Evolutionary conservation across 2,329 filamentous ascomycete species (phyloP).

Genomic region (Catunica adiposa): DNA sequence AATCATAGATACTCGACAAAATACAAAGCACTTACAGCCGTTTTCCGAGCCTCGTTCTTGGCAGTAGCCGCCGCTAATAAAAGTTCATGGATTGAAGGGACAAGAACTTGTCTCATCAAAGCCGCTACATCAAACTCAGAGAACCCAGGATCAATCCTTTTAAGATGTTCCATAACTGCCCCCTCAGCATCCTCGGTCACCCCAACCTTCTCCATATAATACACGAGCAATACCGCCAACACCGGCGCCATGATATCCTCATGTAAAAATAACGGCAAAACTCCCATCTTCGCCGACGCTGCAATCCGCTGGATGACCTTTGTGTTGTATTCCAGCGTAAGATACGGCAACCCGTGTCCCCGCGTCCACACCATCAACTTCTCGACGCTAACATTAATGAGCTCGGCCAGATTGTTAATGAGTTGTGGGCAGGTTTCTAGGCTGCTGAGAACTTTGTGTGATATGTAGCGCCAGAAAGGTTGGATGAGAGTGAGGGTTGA

Average conservation of each 20-base stretch:
- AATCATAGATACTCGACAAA: background rate
- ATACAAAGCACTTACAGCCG: slow-evolving; percentile 32
- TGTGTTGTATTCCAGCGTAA: slow-evolving; percentile 61
- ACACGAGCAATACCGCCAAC: slow-evolving; percentile 41
- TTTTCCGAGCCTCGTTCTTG: slow-evolving; percentile 37
- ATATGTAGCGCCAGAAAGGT: slow-evolving; percentile 78
- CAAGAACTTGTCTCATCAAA: slow-evolving; percentile 58
- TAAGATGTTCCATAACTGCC: slow-evolving; percentile 51
- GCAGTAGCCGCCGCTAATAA: slow-evolving; percentile 59
- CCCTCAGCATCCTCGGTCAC: slow-evolving; percentile 37
- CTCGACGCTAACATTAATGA: slow-evolving; percentile 59
- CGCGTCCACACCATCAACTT: slow-evolving; percentile 64
- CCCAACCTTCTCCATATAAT: slow-evolving; percentile 36
- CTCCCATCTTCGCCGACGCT: slow-evolving; percentile 35
- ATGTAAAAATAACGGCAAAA: background rate
- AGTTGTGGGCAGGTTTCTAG: slow-evolving; percentile 67
- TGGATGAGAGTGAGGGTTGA: slow-evolving; percentile 56
- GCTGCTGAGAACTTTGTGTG: slow-evolving; percentile 68
- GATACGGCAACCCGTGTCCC: slow-evolving; percentile 65
- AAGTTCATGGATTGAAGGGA: slow-evolving; percentile 62
- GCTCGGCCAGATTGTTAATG: slow-evolving; percentile 60
- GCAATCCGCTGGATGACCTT: slow-evolving; percentile 73
- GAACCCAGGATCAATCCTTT: slow-evolving; percentile 54
- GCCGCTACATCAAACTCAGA: slow-evolving; percentile 47
- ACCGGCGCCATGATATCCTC: slow-evolving; percentile 37